These are phyloP conservation scores for Arthromyces matolae DNA, from an alignment of 768 basidiomycete species.

Conservation along the genomic window DNA sequence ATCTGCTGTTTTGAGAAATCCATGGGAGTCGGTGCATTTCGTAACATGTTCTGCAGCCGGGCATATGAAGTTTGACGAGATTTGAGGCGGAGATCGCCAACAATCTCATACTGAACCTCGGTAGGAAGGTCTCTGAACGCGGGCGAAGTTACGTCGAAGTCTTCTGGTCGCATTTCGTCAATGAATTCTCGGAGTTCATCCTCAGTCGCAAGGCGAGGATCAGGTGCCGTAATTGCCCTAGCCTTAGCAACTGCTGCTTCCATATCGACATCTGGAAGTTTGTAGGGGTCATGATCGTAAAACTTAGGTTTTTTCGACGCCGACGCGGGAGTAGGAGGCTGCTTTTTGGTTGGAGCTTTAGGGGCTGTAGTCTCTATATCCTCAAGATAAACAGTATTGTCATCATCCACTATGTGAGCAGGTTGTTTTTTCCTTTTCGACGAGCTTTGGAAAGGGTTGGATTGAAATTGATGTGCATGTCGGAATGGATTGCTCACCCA, in stretches of 20 bases:
- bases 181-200: conserved; percentile 92
- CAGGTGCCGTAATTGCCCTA: conserved; percentile 60
- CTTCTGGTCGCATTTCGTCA: conserved; percentile 93
- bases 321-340: conserved; percentile 39
- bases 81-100: conserved; percentile 91
- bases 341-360: conserved; percentile 47
- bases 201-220: conserved; percentile 93
- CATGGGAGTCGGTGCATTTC: conserved; percentile 71
- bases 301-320: conserved; percentile 61
- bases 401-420: conserved; percentile 52
- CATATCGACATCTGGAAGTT: conserved; percentile 79
- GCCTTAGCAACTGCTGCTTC: conserved; percentile 59
- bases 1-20: conserved; percentile 98
- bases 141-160: conserved; percentile 87
- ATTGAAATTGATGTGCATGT: not conserved
- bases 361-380: conserved; percentile 61
- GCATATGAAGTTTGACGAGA: conserved; percentile 93
- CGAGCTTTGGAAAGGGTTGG: conserved; percentile 8
- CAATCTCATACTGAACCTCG: conserved; percentile 96
- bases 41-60: conserved; percentile 88
- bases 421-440: conserved; percentile 45
- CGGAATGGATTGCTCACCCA: not conserved
- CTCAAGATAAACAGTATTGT: conserved; percentile 83
- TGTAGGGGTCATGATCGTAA: conserved; percentile 87
- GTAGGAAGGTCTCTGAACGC: conserved; percentile 91